These are phyloP conservation scores for Sanghuangporus sanghuang DNA, from an alignment of 1,284 basidiomycete genomes.

Conservation along the genomic window DNA sequence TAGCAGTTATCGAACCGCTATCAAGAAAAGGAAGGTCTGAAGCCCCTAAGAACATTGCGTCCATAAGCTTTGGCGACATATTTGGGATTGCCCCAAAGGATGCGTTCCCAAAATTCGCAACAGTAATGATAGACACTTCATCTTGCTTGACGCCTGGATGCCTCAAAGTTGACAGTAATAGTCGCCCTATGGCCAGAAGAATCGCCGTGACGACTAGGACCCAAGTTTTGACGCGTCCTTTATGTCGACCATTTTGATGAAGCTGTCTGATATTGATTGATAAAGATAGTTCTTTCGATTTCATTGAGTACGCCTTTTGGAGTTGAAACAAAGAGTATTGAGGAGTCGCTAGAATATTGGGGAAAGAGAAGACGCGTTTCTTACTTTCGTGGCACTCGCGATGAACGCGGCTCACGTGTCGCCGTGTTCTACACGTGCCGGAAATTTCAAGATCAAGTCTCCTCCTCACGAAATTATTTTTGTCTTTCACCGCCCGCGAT, in stretches of 20 bases:
- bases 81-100: background rate
- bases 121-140: background rate
- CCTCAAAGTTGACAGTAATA: background rate
- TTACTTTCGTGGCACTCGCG: background rate
- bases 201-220: background rate
- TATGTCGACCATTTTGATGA: background rate
- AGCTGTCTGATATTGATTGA: background rate
- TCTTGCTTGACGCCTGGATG: background rate
- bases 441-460: background rate
- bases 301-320: background rate
- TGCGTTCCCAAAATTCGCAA: background rate
- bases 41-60: background rate
- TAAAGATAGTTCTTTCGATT: background rate
- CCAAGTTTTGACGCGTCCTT: background rate
- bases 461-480: background rate
- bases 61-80: background rate
- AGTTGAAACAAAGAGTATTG: background rate
- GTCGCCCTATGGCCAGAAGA: background rate
- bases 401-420: background rate
- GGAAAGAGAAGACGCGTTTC: background rate
- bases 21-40: slow-evolving; percentile 13
- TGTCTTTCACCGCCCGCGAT: slow-evolving; percentile 30
- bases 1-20: slow-evolving; percentile 12
- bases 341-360: background rate
- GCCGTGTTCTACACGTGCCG: background rate